Base-by-base conservation (phyloP, 345 rosid genomes). In the Luvunga scandens region DNA sequence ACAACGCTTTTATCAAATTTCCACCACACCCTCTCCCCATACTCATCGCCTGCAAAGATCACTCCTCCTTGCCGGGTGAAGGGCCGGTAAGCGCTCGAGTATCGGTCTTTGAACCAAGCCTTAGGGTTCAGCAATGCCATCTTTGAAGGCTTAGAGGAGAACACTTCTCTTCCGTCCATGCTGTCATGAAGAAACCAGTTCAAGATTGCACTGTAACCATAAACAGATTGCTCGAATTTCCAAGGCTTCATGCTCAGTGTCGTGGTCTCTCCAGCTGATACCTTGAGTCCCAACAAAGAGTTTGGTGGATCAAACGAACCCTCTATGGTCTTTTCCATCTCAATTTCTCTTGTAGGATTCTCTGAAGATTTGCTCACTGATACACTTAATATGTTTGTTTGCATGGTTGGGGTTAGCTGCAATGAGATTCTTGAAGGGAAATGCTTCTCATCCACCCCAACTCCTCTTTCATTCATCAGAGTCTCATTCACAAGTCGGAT, bases 101-200 rank as follows among this genome's bases (percentile, higher is more conserved):
- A 93, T 22, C 98, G 65, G 81, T 90, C 86, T 81, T 89, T 91
- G 77, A 95, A 95, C 99, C 98, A 95, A 13, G 97, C 81, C 75
- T 82, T 87, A 5, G 93, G 97, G 80, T 88, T 91, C 25, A 95
- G 70, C 80, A 91, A 24, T 1, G 99, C 84, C 25, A 85, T 71
- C 50, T 79, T 89, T 0, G 98, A 91, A 39, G 99, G 99, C 72
- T 82, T 92, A 8, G 93, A 86, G 10, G 99, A 88, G 48, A 89
- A 88, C 8, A 95, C 94, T 82, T 95, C 99, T 75, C 92, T 79
- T 39, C 99, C 99, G 42, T 92, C 93, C 63, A 64, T 79, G 63
- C 80, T 83, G 42, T 95, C 99, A 48, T 95, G 98, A n/a, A 93
- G 96, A 81, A 87, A 95, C 97, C 99, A 95, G 66, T 88, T 90